Evolutionary conservation across 2,329 filamentous ascomycete species (phyloP).

Genomic region (Colletotrichum somersetense): DNA sequence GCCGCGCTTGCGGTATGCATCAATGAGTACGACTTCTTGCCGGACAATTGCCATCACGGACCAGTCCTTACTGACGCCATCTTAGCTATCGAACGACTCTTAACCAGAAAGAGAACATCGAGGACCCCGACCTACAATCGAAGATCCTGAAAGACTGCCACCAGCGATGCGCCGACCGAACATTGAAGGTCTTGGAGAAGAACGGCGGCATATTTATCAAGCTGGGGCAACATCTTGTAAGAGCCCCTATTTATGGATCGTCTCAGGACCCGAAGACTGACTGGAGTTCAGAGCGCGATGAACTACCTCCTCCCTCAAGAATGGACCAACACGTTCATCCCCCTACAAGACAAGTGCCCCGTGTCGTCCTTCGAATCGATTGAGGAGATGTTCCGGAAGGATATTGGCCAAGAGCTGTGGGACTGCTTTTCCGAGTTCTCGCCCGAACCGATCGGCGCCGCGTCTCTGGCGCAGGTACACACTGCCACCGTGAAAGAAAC

Average conservation of each 20-base stretch:
- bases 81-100: slow-evolving; percentile 87
- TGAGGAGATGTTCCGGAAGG: slow-evolving; percentile 84
- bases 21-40: slow-evolving; percentile 75
- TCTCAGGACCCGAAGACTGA: slow-evolving; percentile 41
- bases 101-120: slow-evolving; percentile 73
- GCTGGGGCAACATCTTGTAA: slow-evolving; percentile 89
- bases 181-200: slow-evolving; percentile 87
- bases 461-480: slow-evolving; percentile 95
- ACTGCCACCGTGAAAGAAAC: slow-evolving; percentile 85
- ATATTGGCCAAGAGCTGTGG: slow-evolving; percentile 83
- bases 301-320: slow-evolving; percentile 92
- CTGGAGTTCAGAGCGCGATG: slow-evolving; percentile 79
- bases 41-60: too few relatives aligned
- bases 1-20: slow-evolving; percentile 83
- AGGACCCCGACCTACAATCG: slow-evolving; percentile 74
- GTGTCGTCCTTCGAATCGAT: slow-evolving; percentile 91
- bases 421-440: slow-evolving; percentile 92
- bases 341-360: slow-evolving; percentile 94
- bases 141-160: slow-evolving; percentile 85
- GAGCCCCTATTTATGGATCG: slow-evolving; percentile 31
- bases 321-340: slow-evolving; percentile 96
- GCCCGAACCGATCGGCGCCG: slow-evolving; percentile 85
- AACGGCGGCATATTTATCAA: slow-evolving; percentile 99
- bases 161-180: slow-evolving; percentile 90
- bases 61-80: slow-evolving; percentile 46